A percentile compares a stretch with the other conserved stretches of the same genome.
Evolutionary conservation across 306 rosid genomes (phyloP).

Genomic region (Dryas drummondii): DNA sequence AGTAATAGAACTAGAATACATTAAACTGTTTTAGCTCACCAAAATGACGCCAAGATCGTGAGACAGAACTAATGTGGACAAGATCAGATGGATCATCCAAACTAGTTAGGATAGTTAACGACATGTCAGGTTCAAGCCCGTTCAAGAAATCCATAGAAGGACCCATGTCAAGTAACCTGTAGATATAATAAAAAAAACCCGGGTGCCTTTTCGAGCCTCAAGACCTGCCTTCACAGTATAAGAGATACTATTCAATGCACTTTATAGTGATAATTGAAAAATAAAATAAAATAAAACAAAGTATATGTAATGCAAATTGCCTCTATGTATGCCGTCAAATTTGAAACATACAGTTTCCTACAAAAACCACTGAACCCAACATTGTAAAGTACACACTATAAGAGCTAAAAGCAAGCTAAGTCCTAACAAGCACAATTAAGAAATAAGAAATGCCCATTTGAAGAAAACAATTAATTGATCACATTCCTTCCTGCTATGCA

Average conservation of each 20-base stretch:
- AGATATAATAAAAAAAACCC: conserved; percentile 22
- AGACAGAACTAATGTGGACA: conserved; percentile 53
- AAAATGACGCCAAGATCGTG: conserved; percentile 55
- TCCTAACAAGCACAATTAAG: not conserved
- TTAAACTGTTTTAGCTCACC: conserved; percentile 52
- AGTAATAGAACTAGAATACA: not conserved
- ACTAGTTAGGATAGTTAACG: conserved; percentile 44
- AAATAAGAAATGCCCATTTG: not conserved
- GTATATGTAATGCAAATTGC: not conserved
- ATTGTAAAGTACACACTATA: not conserved
- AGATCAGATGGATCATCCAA: conserved; percentile 71
- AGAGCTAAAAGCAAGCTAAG: not conserved
- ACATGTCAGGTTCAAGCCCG: conserved; percentile 51
- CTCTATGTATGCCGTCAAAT: not conserved
- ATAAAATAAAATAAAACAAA: not conserved
- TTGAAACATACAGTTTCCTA: not conserved
- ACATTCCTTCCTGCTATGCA: not conserved
- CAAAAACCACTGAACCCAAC: not conserved
- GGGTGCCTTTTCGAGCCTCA: conserved; percentile 32
- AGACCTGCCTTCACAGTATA: conserved; percentile 35
- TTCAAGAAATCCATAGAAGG: conserved; percentile 45
- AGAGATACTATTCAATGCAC: conserved; percentile 11
- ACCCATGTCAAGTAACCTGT: conserved; percentile 36
- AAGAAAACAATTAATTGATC: not conserved
- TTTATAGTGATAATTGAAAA: not conserved